Percentiles rank a stretch among this genome's conserved stretches.
Evolutionary conservation across 2,329 filamentous ascomycete species (phyloP).

Genomic region (Leptographium wingfieldii): DNA sequence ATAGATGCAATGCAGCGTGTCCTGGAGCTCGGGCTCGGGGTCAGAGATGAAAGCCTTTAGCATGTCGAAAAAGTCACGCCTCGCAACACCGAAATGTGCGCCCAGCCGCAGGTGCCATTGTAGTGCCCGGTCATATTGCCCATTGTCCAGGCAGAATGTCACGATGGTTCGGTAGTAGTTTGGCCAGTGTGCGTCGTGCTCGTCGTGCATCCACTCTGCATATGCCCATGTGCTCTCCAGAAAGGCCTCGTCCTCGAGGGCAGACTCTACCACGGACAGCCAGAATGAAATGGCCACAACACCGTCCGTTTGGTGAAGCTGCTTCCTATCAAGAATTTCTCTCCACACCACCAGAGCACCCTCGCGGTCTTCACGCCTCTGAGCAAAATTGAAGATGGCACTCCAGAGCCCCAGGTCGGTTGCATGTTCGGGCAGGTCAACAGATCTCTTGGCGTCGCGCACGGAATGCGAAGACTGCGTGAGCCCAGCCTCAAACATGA

Average conservation of each 20-base stretch:
- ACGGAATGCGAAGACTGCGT: neutral
- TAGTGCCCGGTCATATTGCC: constrained; percentile 25
- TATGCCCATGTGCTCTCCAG: constrained; percentile 25
- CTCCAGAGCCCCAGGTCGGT: constrained; percentile 20
- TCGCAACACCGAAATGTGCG: constrained; percentile 28
- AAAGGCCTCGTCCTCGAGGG: constrained; percentile 19
- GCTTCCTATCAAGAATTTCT: constrained; percentile 13
- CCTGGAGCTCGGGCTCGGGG: constrained; percentile 22
- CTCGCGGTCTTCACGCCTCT: constrained; percentile 14
- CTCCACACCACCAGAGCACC: constrained; percentile 17
- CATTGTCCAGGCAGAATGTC: constrained; percentile 27
- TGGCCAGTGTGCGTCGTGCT: constrained; percentile 33
- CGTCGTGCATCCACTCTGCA: constrained; percentile 28
- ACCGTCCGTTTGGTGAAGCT: constrained; percentile 15
- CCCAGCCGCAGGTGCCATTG: constrained; percentile 36
- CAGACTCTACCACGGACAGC: constrained; percentile 20
- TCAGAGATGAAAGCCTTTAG: constrained; percentile 28
- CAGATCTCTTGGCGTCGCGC: constrained; percentile 6
- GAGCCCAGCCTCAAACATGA: constrained; percentile 16
- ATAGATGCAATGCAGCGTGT: constrained; percentile 33
- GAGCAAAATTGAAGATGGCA: constrained; percentile 19
- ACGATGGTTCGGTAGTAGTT: constrained; percentile 35
- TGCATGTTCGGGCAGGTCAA: constrained; percentile 17
- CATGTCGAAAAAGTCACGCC: constrained; percentile 28
- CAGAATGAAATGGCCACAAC: constrained; percentile 17